A percentile compares a stretch with the other conserved stretches of the same genome.
These are phyloP conservation scores for Coemansia sp. DNA, from an alignment of 192 early-diverging fungal species.

Conservation along the genomic window DNA sequence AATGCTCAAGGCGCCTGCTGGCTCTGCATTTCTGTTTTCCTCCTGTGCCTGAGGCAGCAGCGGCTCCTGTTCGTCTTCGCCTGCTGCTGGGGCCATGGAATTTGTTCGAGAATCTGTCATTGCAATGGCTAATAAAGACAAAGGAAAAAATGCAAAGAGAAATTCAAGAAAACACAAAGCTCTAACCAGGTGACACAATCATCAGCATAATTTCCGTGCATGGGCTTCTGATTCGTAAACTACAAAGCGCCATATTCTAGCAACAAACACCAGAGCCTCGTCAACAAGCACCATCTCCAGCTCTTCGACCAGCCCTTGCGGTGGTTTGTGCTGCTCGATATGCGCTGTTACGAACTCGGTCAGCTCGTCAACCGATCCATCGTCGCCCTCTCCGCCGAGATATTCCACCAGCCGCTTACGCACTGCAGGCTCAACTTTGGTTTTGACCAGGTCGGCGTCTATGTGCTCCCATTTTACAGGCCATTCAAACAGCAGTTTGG, in stretches of 20 bases:
- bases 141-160: too few relatives aligned
- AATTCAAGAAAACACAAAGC: too few relatives aligned
- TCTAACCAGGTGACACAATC: too few relatives aligned
- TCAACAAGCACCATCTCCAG: conserved; percentile 82
- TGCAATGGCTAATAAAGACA: too few relatives aligned
- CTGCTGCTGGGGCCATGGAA: neutral
- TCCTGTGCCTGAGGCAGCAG: conserved; percentile 13
- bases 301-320: conserved; percentile 70
- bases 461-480: conserved; percentile 32
- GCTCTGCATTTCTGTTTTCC: neutral
- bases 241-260: conserved; percentile 74
- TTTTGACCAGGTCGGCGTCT: conserved; percentile 53
- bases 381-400: conserved; percentile 69
- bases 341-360: conserved; percentile 74
- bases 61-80: conserved; percentile 22
- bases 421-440: conserved; percentile 73
- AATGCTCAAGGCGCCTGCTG: neutral
- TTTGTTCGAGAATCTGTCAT: neutral
- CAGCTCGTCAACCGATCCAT: conserved; percentile 59
- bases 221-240: conserved; percentile 17
- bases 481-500: conserved; percentile 23
- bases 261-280: conserved; percentile 83
- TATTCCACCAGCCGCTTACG: conserved; percentile 77
- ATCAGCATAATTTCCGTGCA: conserved; percentile 6
- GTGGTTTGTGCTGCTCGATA: conserved; percentile 63